Evolutionary conservation across 148 eudicot genomes (phyloP), one percentile per base, ranked within the genome.

Genomic region (Spergularia marina): DNA sequence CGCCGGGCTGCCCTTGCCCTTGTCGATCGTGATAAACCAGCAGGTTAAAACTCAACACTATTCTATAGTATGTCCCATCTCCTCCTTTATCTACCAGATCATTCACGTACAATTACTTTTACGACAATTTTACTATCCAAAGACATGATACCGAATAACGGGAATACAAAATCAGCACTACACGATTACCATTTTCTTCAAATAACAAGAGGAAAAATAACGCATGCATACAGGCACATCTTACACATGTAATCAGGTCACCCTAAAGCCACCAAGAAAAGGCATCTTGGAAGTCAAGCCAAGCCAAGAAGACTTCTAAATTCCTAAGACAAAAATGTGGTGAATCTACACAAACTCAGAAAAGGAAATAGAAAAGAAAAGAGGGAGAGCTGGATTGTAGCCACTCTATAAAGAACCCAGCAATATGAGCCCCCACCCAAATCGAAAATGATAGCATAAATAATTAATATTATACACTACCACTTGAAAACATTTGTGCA

Each of bases 391-490:
- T 18, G 17, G 49, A 75, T 47, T 69, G 34, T 72, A 73, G 73
- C 74, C 78, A 79, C 40, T 73, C 70, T 74, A 61, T 53, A 51
- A 74, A 54, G 53, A 80, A 49, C 75, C 70, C 60, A 52, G 71
- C 76, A 56, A 70, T 70, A 55, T 40, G 51, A 80, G 68, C 79
- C 79, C 74, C 79, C 83, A 65, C 76, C 60, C 60, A 80, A 71
- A 60, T 65, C 54, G 56, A 67, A 44, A 54, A 72, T 76, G 77
- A 72, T 66, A 47, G 68, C 68, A 53, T 51, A 77, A 75, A 61
- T 68, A 44, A 70, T 75, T 70, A 74, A 69, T 55, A 68, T 60
- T 77, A 65, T 62, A 56, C 56, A 52, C 54, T 68, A 58, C 69
- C 69, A 73, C 76, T 70, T 30, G 49, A 73, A 12, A 63, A 52